Conservation (phyloP, 1,284 basidiomycete genomes). For the Sparassis latifolia region DNA sequence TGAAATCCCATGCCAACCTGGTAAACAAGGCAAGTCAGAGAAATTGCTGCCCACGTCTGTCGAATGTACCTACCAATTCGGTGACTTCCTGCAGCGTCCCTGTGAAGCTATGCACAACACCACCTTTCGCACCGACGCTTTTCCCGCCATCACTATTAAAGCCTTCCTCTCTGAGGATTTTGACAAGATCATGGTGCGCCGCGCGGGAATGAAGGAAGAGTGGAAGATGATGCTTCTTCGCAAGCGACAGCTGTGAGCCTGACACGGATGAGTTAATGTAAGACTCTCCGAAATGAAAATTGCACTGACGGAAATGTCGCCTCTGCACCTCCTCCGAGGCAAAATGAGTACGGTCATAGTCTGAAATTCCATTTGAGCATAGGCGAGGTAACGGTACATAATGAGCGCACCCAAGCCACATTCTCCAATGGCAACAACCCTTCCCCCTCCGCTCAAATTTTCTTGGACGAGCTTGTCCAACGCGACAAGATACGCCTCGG, state of each 20-base stretch:
- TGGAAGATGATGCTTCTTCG: conserved; percentile 70
- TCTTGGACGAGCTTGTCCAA: conserved; percentile 51
- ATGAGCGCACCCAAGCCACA: conserved; percentile 69
- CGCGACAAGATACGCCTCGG: conserved; percentile 57
- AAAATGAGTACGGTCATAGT: conserved; percentile 82
- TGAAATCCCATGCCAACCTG: conserved; percentile 71
- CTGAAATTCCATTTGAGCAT: conserved; percentile 29
- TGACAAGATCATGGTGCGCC: conserved; percentile 68
- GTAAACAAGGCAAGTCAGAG: not conserved
- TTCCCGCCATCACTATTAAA: conserved; percentile 54
- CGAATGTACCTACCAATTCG: conserved; percentile 52
- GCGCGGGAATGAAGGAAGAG: conserved; percentile 84
- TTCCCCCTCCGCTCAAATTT: conserved; percentile 50
- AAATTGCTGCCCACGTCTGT: too few species aligned
- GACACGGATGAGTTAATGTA: not conserved
- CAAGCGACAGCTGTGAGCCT: conserved; percentile 62
- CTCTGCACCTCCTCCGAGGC: conserved; percentile 60
- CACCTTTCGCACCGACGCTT: conserved; percentile 52
- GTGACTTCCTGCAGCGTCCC: conserved; percentile 61
- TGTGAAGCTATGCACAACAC: conserved; percentile 87
- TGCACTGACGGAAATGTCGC: conserved; percentile 56
- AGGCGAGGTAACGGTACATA: not conserved
- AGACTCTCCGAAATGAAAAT: not conserved
- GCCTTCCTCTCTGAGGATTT: conserved; percentile 61
- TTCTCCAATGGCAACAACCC: conserved; percentile 78